Evolutionary conservation across 202 grass and related monocot species (phyloP), one percentile per base, ranked within the genome.

Genomic region (Sporobolus alterniflorus): DNA sequence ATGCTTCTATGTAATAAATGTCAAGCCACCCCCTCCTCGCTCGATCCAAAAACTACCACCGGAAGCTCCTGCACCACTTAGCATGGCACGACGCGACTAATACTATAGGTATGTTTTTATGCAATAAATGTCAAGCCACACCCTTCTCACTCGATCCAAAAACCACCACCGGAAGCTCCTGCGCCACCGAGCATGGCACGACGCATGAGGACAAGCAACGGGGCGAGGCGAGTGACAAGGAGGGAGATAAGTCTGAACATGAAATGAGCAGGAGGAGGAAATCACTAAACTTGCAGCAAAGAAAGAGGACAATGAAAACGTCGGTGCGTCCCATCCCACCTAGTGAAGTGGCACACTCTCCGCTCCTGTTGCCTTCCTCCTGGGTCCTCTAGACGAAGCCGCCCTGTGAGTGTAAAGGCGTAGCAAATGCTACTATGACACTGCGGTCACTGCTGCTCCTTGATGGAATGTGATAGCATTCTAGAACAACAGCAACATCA

Each of bases 351-450:
- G n/a, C 36, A 39, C 3, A 61, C 82, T 3, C 81, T 1, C 28
- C 82, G 40, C 34, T 49, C 63, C 59, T 60, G 62, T 36, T 80
- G 21, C 65, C 75, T 68, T 64, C 20, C 75, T 47, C 52, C 62
- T 68, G 22, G 3, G n/a, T n/a, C 15, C 16, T 56, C 7, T 49
- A n/a, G 20, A 24, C 9, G 59, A 54, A 43, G 29, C 22, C 47
- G 80, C 61, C 67, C 71, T 44, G 43, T 69, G 72, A 55, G 77
- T 11, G 42, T 41, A 41, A 71, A 87, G 79, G 55, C 51, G 66
- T 47, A 63, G 69, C 80, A 75, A 84, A 84, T 74, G 54, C 51
- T 42, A 18, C 81, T 75, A 81, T 69, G 62, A 28, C 87, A 75
- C 64, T 71, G 85, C 71, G 10, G 28, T 33, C 61, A 26, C 64